These are phyloP conservation scores for Auxenochlorella pyrenoidosa DNA, from an alignment of 139 green algal genomes.

Conservation along the genomic window DNA sequence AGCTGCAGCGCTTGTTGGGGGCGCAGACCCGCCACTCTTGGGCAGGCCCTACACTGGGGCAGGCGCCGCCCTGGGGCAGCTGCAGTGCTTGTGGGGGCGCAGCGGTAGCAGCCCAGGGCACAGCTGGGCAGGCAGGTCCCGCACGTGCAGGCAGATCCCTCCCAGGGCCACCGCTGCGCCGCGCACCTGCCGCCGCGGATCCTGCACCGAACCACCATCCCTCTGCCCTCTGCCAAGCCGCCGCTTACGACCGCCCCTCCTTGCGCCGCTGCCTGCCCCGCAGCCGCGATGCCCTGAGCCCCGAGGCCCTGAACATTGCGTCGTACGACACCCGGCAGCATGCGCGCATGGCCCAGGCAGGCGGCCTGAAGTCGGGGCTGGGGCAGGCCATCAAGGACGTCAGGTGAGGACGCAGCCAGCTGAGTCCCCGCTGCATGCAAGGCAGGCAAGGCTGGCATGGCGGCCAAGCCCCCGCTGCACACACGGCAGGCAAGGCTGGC, in stretches of 20 bases:
- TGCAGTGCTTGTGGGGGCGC: not conserved
- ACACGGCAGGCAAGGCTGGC: too few species aligned
- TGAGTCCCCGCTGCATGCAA: too few species aligned
- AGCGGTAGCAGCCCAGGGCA: too few species aligned
- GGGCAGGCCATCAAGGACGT: not conserved
- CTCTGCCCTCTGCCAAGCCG: not conserved
- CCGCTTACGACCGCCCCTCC: not conserved
- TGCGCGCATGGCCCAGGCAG: not conserved
- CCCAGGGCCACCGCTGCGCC: too few species aligned
- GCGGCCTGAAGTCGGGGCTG: not conserved
- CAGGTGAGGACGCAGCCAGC: too few species aligned
- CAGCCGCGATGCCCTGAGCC: conserved; percentile 44
- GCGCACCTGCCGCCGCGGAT: not conserved
- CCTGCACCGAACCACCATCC: not conserved
- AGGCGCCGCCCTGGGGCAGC: not conserved
- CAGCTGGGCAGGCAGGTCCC: too few species aligned
- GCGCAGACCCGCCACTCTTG: too few species aligned
- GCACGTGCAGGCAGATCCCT: too few species aligned
- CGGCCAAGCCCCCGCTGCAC: too few species aligned
- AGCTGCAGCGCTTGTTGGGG: too few species aligned
- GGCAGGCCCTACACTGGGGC: too few species aligned
- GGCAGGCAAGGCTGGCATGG: too few species aligned
- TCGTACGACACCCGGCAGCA: conserved; percentile 51
- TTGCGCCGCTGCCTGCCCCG: not conserved
- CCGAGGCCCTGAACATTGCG: conserved; percentile 49